phyloP scores from a whole-genome alignment of 768 basidiomycete genomes.

The Lactarius indigo region DNA sequence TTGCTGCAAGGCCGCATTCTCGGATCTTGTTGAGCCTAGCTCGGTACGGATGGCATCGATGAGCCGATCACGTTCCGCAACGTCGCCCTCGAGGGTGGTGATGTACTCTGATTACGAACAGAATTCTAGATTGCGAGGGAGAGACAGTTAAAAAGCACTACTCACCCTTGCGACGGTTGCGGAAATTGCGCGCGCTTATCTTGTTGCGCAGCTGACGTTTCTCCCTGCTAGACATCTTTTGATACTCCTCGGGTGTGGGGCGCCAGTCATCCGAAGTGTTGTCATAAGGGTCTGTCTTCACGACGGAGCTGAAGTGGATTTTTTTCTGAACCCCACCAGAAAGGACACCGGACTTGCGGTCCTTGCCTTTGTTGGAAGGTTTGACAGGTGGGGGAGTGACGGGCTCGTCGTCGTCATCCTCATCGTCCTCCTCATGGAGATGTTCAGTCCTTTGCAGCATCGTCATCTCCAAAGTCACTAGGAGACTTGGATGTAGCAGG shows the following conservation, averaged over 20 bases:
- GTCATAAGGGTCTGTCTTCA: slow-evolving; percentile 44
- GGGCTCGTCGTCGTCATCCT: slow-evolving; percentile 33
- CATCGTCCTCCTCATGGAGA: slow-evolving; percentile 34
- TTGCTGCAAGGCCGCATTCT: slow-evolving; percentile 79
- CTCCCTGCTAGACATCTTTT: slow-evolving; percentile 93
- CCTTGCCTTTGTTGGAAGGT: slow-evolving; percentile 45
- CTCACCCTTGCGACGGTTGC: slow-evolving; percentile 88
- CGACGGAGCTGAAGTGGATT: slow-evolving; percentile 33
- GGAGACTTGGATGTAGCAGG: slow-evolving; percentile 45
- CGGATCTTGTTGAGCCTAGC: slow-evolving; percentile 71
- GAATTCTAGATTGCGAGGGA: background rate
- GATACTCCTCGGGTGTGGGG: slow-evolving; percentile 88
- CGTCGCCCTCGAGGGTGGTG: slow-evolving; percentile 86
- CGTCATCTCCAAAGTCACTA: slow-evolving; percentile 42
- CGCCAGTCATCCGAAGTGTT: slow-evolving; percentile 76
- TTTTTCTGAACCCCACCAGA: slow-evolving; percentile 74
- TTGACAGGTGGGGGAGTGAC: slow-evolving; percentile 32
- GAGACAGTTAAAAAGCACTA: slow-evolving; percentile 13
- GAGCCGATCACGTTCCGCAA: slow-evolving; percentile 87
- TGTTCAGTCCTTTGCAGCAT: slow-evolving; percentile 31
- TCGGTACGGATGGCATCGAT: slow-evolving; percentile 85
- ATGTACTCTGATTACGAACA: slow-evolving; percentile 70
- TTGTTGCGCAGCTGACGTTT: slow-evolving; percentile 96
- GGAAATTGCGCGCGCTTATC: slow-evolving; percentile 92
- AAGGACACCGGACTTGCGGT: slow-evolving; percentile 63